Conservation (phyloP, 345 rosid genomes). For the Eucalyptus coolabah region DNA sequence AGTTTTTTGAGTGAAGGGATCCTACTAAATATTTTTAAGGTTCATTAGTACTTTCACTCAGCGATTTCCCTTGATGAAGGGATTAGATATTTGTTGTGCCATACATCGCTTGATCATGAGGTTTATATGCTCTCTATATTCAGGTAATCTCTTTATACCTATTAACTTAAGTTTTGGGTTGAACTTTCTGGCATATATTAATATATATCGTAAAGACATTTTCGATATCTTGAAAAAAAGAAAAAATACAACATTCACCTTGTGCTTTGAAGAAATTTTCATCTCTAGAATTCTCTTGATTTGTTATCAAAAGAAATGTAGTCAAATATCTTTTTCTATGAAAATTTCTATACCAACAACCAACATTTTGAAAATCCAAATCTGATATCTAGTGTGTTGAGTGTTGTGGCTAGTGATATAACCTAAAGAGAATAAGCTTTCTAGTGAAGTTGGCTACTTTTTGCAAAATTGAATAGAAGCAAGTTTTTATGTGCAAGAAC, state of each 20-base stretch:
- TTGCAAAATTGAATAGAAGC: too few species aligned
- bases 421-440: too few species aligned
- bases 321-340: neutral
- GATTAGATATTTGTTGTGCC: fast-evolving
- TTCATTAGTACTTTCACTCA: neutral
- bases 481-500: too few species aligned
- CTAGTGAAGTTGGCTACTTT: too few species aligned
- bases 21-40: neutral
- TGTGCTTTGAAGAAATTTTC: neutral
- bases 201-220: neutral
- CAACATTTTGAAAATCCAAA: neutral
- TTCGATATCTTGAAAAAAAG: neutral
- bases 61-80: neutral
- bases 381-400: neutral
- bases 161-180: too few species aligned
- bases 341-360: neutral
- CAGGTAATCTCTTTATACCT: too few species aligned
- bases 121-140: neutral
- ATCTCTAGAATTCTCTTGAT: neutral
- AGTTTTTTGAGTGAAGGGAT: neutral
- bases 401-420: too few species aligned
- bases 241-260: neutral
- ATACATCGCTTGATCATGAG: neutral
- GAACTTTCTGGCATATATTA: neutral
- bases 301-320: too few species aligned